A percentile compares a stretch with the other conserved stretches of the same genome.
These are phyloP conservation scores for Nigrograna mackinnonii DNA, from an alignment of 2,329 filamentous ascomycete genomes.

Conservation along the genomic window DNA sequence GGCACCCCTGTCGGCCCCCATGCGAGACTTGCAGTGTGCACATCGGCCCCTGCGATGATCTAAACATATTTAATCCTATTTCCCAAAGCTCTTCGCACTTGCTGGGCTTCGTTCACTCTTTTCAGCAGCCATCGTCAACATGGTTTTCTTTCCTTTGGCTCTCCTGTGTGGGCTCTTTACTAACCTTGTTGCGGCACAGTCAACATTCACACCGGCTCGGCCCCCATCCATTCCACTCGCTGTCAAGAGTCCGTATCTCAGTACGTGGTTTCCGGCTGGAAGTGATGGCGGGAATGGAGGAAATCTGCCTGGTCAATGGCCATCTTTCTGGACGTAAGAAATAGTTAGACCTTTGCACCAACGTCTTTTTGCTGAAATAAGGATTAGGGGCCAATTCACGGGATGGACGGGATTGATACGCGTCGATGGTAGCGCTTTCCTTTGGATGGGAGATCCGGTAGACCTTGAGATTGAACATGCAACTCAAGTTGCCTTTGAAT, in stretches of 20 bases:
- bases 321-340: conserved; percentile 68
- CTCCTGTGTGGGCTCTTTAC: conserved; percentile 19
- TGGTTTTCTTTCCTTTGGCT: conserved; percentile 20
- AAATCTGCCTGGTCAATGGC: conserved; percentile 70
- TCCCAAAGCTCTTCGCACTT: too few relatives aligned
- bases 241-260: conserved; percentile 76
- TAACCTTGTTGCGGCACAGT: conserved; percentile 31
- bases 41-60: too few relatives aligned
- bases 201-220: conserved; percentile 65
- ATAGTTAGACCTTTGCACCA: background rate
- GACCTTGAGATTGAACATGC: conserved; percentile 45
- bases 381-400: conserved; percentile 54
- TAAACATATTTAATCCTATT: too few relatives aligned
- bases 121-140: conserved; percentile 12
- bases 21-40: too few relatives aligned
- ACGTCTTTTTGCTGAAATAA: conserved; percentile 20
- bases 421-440: conserved; percentile 56
- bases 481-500: conserved; percentile 66
- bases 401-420: conserved; percentile 72
- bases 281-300: conserved; percentile 66
- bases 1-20: too few relatives aligned
- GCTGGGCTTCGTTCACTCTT: too few relatives aligned
- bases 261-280: conserved; percentile 68
- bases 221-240: conserved; percentile 73
- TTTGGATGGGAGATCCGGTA: conserved; percentile 54